These are phyloP conservation scores for Aspergillus latus DNA, from an alignment of 2,329 filamentous ascomycete species.

Conservation along the genomic window DNA sequence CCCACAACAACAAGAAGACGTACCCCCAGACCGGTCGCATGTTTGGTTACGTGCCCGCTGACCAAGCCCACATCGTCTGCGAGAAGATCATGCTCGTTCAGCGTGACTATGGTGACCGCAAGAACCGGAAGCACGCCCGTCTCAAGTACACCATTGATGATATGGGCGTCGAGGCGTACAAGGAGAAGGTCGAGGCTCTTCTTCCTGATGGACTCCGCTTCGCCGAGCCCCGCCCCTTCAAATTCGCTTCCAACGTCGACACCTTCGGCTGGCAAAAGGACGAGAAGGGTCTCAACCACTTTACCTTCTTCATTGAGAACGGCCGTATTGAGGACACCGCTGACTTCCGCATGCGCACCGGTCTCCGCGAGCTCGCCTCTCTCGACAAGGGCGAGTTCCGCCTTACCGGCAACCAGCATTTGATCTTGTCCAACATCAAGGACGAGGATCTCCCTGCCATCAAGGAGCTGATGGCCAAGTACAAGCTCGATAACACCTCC, in stretches of 20 bases:
- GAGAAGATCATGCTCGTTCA: slow-evolving; percentile 99
- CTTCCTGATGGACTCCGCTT: slow-evolving; percentile 71
- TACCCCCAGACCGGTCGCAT: slow-evolving; percentile 94
- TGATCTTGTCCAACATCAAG: slow-evolving; percentile 84
- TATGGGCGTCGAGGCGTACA: slow-evolving; percentile 89
- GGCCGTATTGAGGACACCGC: slow-evolving; percentile 94
- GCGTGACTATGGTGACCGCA: slow-evolving; percentile 90
- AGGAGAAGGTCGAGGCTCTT: slow-evolving; percentile 83
- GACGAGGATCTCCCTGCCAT: slow-evolving; percentile 75
- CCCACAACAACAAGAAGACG: slow-evolving; percentile 99
- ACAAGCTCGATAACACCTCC: slow-evolving; percentile 94
- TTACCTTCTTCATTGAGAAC: slow-evolving; percentile 99
- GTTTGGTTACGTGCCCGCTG: slow-evolving; percentile 77
- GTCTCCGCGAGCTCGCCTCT: slow-evolving; percentile 88
- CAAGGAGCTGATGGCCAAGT: slow-evolving; percentile 84
- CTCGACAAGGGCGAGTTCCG: slow-evolving; percentile 95
- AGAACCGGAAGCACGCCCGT: slow-evolving; percentile 97
- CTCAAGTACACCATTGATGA: slow-evolving; percentile 99
- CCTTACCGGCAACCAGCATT: slow-evolving; percentile 93
- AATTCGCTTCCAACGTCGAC: slow-evolving; percentile 94
- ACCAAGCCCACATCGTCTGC: slow-evolving; percentile 80
- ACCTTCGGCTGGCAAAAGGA: slow-evolving; percentile 97
- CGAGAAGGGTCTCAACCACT: slow-evolving; percentile 89
- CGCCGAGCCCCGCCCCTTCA: slow-evolving; percentile 72
- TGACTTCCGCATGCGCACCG: slow-evolving; percentile 98